Conservation (phyloP, 495 filamentous ascomycete genomes). For the Bacidia rubella region DNA sequence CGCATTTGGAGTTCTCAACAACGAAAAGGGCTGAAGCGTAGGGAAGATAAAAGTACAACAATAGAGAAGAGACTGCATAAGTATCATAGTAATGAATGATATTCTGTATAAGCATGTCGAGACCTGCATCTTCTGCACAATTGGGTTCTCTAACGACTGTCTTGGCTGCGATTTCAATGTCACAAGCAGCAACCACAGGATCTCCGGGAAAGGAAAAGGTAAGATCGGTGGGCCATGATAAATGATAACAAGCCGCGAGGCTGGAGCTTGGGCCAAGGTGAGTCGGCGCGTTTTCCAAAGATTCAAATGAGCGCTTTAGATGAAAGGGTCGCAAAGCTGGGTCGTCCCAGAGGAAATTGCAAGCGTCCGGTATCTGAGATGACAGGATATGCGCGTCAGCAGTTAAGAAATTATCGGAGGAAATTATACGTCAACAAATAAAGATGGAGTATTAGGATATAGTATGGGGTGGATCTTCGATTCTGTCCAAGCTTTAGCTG, state of each 20-base stretch:
- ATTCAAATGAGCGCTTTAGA: slow-evolving; percentile 7
- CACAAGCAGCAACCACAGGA: background rate
- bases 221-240: slow-evolving; percentile 2
- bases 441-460: background rate
- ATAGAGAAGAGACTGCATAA: slow-evolving; percentile 3
- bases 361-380: background rate
- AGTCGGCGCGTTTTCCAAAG: background rate
- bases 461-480: background rate
- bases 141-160: background rate
- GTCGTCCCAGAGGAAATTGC: background rate
- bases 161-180: background rate
- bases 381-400: background rate
- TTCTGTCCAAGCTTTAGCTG: background rate
- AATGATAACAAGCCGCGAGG: background rate
- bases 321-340: background rate
- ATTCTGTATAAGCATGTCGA: slow-evolving; percentile 6
- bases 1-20: slow-evolving; percentile 41
- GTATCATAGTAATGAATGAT: background rate
- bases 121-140: slow-evolving; percentile 1
- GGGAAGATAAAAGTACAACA: slow-evolving; percentile 2
- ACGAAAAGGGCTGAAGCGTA: slow-evolving; percentile 20
- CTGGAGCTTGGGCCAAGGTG: slow-evolving; percentile 1
- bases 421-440: background rate
- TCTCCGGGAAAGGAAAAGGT: background rate
- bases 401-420: background rate